Evolutionary conservation across 805 yeast genomes (phyloP), one percentile per base, ranked within the genome.

Genomic region (Saturnispora halmiae): DNA sequence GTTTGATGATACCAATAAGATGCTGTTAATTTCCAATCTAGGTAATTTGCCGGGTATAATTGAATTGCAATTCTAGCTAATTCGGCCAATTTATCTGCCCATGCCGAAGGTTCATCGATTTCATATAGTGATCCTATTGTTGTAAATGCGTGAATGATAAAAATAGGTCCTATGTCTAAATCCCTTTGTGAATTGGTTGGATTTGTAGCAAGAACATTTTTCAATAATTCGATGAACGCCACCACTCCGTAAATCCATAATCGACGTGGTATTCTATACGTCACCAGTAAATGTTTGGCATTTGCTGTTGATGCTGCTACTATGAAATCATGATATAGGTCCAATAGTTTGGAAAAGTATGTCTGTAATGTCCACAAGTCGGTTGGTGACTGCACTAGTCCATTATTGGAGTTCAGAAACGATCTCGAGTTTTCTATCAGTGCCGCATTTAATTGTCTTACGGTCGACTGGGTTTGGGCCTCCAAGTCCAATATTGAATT

Each of bases 31-130:
- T 83, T 82, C 95, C 95, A 85, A 58, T 85, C 94, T 48, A 83
- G 82, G 54, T 74, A 80, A 38, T 81, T 73, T 2, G 87, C 79
- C 6, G 87, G 79, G 51, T 82, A 83, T 32, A 84, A 63, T 0
- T 94, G 92, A 50, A 85, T 83, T 9, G 94, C 90, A 87, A 85
- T 83, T 54, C 94, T 65, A 27, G 90, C 79, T 48, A 85, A 63
- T 56, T 85, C 95, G 27, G 94, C 95, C 38, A 85, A 61, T 53
- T 86, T 81, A 58, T 85, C 95, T 22, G 78, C 71, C 95, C 95
- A 85, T 51, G 73, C 79, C 1, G 77, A 71, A 18, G 32, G 33
- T 6, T 32, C 37, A 16, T 34, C 42, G 10, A 39, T 39, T 20
- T 39, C 42, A 27, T 39, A 39, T 33, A 75, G 55, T 46, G 70